phyloP scores from a whole-genome alignment of 1,139 yeast genomes.

The Pneumocystis wakefieldiae region DNA sequence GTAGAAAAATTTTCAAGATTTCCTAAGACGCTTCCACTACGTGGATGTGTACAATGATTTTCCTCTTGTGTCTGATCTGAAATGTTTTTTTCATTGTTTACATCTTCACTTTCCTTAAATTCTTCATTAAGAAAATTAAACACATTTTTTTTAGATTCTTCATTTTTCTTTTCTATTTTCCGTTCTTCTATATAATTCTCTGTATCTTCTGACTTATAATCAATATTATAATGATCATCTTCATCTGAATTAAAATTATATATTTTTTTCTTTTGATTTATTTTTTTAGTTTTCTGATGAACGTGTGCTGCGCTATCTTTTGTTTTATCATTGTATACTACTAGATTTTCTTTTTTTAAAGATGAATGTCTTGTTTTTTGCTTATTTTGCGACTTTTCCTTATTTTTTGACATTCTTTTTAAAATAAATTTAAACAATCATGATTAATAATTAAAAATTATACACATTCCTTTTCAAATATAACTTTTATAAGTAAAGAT shows the following conservation, averaged over 20 bases:
- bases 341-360: not conserved
- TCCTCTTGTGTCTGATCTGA: not conserved
- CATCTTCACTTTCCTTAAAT: not conserved
- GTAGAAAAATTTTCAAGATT: constrained; percentile 2
- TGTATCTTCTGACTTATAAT: not conserved
- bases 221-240: not conserved
- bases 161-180: not conserved
- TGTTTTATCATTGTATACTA: not conserved
- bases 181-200: not conserved
- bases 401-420: not conserved
- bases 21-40: not conserved
- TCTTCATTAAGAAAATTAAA: constrained; percentile 1
- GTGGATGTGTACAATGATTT: constrained; percentile 1
- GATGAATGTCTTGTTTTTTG: not conserved
- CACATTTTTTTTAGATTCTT: not conserved
- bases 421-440: not conserved
- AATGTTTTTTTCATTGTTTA: not conserved
- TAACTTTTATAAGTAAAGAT: not conserved
- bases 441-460: not conserved
- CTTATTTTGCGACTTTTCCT: not conserved
- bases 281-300: not conserved
- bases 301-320: not conserved
- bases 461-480: not conserved
- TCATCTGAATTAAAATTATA: not conserved
- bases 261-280: not conserved